Evolutionary conservation across 1,284 basidiomycete species (phyloP).

Genomic region (Psilocybe mexicana): DNA sequence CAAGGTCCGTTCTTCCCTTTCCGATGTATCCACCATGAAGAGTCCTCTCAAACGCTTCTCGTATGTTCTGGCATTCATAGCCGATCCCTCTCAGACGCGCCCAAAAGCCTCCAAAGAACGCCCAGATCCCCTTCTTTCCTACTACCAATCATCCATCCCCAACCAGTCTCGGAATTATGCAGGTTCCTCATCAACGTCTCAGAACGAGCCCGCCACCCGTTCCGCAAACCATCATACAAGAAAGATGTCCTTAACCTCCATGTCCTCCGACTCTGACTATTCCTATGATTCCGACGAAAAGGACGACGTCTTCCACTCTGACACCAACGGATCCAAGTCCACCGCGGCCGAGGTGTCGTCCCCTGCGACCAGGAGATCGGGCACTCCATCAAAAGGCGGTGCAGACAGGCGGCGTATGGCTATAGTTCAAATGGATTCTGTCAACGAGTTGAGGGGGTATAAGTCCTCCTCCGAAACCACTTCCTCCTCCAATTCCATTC

Average conservation of each 20-base stretch:
- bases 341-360: slow-evolving; percentile 30
- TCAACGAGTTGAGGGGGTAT: slow-evolving; percentile 24
- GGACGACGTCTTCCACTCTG: slow-evolving; percentile 43
- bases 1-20: slow-evolving; percentile 17
- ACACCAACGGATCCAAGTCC: slow-evolving; percentile 29
- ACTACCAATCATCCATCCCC: slow-evolving; percentile 40
- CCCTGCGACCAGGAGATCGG: slow-evolving; percentile 42
- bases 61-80: slow-evolving; percentile 26
- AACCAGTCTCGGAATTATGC: slow-evolving; percentile 29
- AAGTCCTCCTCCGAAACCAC: slow-evolving; percentile 26
- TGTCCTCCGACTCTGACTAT: slow-evolving; percentile 39
- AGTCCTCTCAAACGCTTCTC: slow-evolving; percentile 30
- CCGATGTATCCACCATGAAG: slow-evolving; percentile 24
- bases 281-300: slow-evolving; percentile 29
- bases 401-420: slow-evolving; percentile 65
- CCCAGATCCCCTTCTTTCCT: slow-evolving; percentile 35
- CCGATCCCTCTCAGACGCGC: slow-evolving; percentile 14
- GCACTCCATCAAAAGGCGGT: slow-evolving; percentile 55
- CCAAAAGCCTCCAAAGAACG: slow-evolving; percentile 24
- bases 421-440: slow-evolving; percentile 58
- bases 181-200: slow-evolving; percentile 17
- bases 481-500: slow-evolving; percentile 29
- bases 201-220: slow-evolving; percentile 13
- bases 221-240: slow-evolving; percentile 18
- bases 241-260: slow-evolving; percentile 38